Evolutionary conservation across 1,284 basidiomycete genomes (phyloP), one percentile per base, ranked within the genome.

Genomic region (Apiotrichum akiyoshidainum): DNA sequence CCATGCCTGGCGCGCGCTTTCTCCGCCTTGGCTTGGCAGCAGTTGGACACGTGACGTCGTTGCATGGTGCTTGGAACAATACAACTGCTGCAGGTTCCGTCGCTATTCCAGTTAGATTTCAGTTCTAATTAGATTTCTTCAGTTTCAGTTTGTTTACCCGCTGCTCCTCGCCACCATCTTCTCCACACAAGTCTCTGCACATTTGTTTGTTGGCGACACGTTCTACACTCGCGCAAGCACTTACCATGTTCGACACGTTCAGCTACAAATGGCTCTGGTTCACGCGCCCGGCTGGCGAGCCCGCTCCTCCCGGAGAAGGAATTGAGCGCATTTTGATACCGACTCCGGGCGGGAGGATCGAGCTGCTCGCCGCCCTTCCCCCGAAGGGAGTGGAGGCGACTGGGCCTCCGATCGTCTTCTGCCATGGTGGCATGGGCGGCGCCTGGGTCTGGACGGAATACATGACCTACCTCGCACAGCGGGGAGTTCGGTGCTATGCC

Each of bases 371-470:
- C n/a, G 49, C 34, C 39, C 46, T 5, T 22, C 50, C 7, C 1
- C 37, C 45, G 9, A 21, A 44, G n/a, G 42, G 42, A 11, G 12
- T 19, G 3, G 19, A 17, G 42, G 7, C 19, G 37, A 1, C 41
- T 0, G 52, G 45, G 45, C 52, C 52, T 1, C 48, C 53, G 2
- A 52, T 59, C 49, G 19, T 59, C 16, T 59, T 59, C 53, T 52
- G 53, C 45, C 58, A 59, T 17, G 58, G 58, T 19, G 58, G 58
- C 0, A 59, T 59, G 58, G 58, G 58, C 37, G 48, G 52, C 37
- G 58, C 58, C 1, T 59, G 58, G 58, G 58, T 59, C 10, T 59
- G 58, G 58, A 39, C 41, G 1, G 58, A 59, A 22, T 59, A 55
- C 53, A 59, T 59, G 58, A 31, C 7, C 4, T 59, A 55, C 53